Conservation (phyloP, 2,329 filamentous ascomycete genomes). For the Talaromyces piceae region DNA sequence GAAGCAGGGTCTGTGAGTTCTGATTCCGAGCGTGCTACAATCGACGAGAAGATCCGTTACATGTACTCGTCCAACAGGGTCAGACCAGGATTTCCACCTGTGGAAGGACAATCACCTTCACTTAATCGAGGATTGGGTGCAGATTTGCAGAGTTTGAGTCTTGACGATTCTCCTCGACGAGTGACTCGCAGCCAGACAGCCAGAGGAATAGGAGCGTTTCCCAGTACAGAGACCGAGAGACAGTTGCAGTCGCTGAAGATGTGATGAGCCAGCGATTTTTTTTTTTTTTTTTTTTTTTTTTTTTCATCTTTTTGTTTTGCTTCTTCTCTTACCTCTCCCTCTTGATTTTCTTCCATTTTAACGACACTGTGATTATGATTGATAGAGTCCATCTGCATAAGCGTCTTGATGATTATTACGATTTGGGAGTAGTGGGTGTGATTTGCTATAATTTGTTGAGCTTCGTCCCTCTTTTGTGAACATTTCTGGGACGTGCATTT, state of each 20-base stretch:
- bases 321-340: background rate
- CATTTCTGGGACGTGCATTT: background rate
- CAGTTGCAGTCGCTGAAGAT: background rate
- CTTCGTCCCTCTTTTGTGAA: background rate
- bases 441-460: background rate
- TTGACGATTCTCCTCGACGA: conserved; percentile 7
- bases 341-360: background rate
- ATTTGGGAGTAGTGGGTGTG: background rate
- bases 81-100: background rate
- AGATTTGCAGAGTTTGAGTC: conserved; percentile 10
- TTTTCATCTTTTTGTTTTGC: background rate
- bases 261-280: background rate
- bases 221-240: background rate
- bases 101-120: background rate
- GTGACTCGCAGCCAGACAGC: conserved; percentile 8
- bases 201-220: background rate
- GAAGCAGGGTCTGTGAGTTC: conserved; percentile 28
- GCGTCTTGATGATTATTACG: background rate
- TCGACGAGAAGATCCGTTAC: conserved; percentile 27
- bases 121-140: conserved; percentile 5
- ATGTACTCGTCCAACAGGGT: conserved; percentile 33
- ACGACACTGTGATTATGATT: background rate
- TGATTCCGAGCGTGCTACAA: conserved; percentile 27
- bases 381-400: background rate
- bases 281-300: background rate